Conservation (phyloP, 257 asterid species). For the Eucommia ulmoides region DNA sequence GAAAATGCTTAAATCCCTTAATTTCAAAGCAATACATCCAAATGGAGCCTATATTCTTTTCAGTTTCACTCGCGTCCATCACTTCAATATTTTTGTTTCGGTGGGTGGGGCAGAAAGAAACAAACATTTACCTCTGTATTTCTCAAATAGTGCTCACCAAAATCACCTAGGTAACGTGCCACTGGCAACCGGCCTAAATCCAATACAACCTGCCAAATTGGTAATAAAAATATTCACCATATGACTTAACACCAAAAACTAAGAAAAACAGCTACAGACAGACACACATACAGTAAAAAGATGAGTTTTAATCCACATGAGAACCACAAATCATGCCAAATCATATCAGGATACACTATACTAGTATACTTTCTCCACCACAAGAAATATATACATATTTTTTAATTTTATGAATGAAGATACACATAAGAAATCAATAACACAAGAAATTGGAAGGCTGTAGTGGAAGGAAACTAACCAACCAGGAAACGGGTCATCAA, state of each 20-base stretch:
- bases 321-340: not conserved
- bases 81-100: too few species aligned
- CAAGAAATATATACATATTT: too few species aligned
- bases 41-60: not conserved
- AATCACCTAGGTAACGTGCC: slow-evolving; percentile 45
- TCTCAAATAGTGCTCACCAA: slow-evolving; percentile 36
- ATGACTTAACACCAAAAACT: not conserved
- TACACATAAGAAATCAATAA: too few species aligned
- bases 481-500: not conserved
- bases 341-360: not conserved
- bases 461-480: not conserved
- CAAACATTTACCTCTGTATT: slow-evolving; percentile 38
- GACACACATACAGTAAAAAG: not conserved
- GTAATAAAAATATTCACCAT: not conserved
- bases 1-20: not conserved
- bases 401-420: too few species aligned
- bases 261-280: not conserved
- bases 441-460: not conserved
- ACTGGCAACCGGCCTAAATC: slow-evolving; percentile 72
- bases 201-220: slow-evolving; percentile 42
- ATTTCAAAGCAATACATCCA: not conserved
- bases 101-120: too few species aligned
- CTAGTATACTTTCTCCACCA: too few species aligned
- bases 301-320: not conserved
- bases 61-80: too few species aligned